phyloP scores from a whole-genome alignment of 2,329 filamentous ascomycete species.

The Lachnellula suecica region DNA sequence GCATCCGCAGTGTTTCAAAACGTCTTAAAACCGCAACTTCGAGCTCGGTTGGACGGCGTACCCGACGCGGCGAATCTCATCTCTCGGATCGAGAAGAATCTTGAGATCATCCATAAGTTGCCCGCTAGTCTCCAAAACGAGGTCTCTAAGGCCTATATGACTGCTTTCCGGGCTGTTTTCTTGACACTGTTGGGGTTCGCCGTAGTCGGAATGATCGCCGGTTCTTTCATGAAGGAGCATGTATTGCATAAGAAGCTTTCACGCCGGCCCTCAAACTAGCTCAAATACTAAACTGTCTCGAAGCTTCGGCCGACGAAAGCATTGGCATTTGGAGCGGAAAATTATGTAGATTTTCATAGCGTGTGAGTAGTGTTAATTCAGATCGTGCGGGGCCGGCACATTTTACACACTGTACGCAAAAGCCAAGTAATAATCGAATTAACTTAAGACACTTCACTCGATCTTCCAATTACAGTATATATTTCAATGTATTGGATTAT shows the following conservation, averaged over 20 bases:
- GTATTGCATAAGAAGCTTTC: slow-evolving; percentile 1
- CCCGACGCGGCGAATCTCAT: neutral
- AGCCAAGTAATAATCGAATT: too few species aligned
- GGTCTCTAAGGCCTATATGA: slow-evolving; percentile 2
- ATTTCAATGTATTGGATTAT: too few species aligned
- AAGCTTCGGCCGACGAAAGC: too few species aligned
- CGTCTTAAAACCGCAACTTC: neutral
- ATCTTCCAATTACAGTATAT: too few species aligned
- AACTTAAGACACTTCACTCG: too few species aligned
- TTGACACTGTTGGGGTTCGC: neutral
- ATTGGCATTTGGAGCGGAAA: too few species aligned
- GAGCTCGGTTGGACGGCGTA: neutral
- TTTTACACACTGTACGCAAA: too few species aligned
- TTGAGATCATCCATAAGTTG: neutral
- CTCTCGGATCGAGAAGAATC: neutral
- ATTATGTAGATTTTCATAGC: too few species aligned
- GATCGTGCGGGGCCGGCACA: too few species aligned
- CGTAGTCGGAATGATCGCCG: neutral
- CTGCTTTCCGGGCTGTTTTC: slow-evolving; percentile 1
- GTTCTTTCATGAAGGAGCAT: slow-evolving; percentile 4
- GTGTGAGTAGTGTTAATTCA: too few species aligned
- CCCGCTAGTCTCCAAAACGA: neutral
- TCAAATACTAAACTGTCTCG: too few species aligned
- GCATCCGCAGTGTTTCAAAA: slow-evolving; percentile 15
- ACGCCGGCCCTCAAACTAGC: too few species aligned